Base-by-base conservation (phyloP, 441 rosid species). In the Omphalea diandra region DNA sequence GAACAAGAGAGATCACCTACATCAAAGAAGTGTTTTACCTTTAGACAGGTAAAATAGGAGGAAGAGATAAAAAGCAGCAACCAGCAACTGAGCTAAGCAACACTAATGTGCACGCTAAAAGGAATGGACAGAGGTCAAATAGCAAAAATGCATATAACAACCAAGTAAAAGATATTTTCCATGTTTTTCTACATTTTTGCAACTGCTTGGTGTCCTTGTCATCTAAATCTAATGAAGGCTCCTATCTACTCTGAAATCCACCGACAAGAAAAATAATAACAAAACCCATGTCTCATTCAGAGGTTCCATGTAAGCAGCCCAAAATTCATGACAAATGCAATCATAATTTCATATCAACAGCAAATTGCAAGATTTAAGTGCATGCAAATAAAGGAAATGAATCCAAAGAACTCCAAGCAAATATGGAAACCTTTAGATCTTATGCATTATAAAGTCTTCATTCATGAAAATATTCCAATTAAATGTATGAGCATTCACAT, bases 11-110 rank as follows among this genome's bases (percentile, higher is more conserved):
- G n/a, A n/a, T n/a, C n/a, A n/a, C n/a, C n/a, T n/a, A n/a, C 74
- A 87, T 55, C 57, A 76, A 76, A 76, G 73, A 80, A 47, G 31
- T 63, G 70, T 33, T n/a, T 31, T 29, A 60, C 46, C 17, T 69
- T 10, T 24, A 67, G 60, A 58, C 20, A 63, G 65, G 49, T 32
- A 40, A 20, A 50, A 33, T 9, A 6, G 44, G 35, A 53, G 5
- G 58, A 47, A 38, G 24, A 59, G 43, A 44, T 31, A 38, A 68
- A n/a, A n/a, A n/a, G n/a, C n/a, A n/a, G n/a, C 11, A 52, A 9
- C 33, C 15, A 10, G 26, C 24, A 60, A 46, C 46, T n/a, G 62
- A 63, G 11, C 5, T 40, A 15, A 31, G 47, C 35, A 49, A 58
- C 35, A 59, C 10, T 18, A 14, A 55, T 44, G 20, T 33, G 31